Conservation (phyloP, 2,329 filamentous ascomycete species). For the Huntiella abstrusa region DNA sequence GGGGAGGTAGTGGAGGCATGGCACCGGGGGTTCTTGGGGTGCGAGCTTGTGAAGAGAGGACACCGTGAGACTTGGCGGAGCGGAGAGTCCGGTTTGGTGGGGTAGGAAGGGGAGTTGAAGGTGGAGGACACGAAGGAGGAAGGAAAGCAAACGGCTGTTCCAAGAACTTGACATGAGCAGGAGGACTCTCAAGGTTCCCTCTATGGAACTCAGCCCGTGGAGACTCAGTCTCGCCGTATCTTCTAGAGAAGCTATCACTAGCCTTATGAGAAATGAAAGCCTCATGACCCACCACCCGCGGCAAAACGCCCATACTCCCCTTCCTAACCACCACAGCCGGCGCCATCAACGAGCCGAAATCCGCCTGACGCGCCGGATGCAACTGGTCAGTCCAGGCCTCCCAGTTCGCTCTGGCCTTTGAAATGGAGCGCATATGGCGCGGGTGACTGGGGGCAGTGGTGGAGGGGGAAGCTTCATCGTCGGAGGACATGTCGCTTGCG, state of each 20-base stretch:
- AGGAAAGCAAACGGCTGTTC: slow-evolving; percentile 2
- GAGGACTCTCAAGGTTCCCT: not conserved
- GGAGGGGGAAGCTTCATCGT: slow-evolving; percentile 32
- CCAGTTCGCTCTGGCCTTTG: no score
- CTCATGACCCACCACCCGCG: slow-evolving; percentile 8
- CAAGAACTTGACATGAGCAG: not conserved
- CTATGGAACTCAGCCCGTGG: slow-evolving; percentile 1
- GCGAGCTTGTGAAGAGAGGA: slow-evolving; percentile 2
- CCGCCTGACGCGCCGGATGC: no score
- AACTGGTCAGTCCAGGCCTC: no score
- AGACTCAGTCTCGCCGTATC: not conserved
- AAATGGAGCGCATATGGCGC: no score
- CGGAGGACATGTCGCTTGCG: slow-evolving; percentile 29
- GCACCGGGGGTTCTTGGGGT: not conserved
- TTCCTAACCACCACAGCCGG: slow-evolving; percentile 2
- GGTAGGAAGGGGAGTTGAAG: slow-evolving; percentile 4
- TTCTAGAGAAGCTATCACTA: slow-evolving; percentile 9
- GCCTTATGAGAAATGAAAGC: slow-evolving; percentile 11
- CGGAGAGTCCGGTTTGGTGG: slow-evolving; percentile 3
- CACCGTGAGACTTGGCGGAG: slow-evolving; percentile 9
- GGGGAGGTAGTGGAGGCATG: not conserved
- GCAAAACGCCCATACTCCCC: not conserved
- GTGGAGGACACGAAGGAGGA: slow-evolving; percentile 2
- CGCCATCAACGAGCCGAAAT: slow-evolving; percentile 16
- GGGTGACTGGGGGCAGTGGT: slow-evolving; percentile 16